phyloP scores from a whole-genome alignment of 352 stramenopile genomes.

The Blastocystis sp. region DNA sequence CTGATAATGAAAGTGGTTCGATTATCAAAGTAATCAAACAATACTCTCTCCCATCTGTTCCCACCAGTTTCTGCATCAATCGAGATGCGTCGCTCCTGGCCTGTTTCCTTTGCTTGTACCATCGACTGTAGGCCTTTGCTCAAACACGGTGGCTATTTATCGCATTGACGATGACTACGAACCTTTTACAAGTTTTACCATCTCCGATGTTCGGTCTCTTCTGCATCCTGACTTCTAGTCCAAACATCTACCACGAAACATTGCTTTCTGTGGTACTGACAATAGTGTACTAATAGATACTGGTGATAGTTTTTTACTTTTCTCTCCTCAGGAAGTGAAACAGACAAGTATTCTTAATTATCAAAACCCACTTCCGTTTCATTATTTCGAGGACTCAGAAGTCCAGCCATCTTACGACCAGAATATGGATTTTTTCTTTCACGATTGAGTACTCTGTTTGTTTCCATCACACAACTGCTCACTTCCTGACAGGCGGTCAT shows the following conservation, averaged over 20 bases:
- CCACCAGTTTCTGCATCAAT: conserved; percentile 12
- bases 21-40: conserved; percentile 33
- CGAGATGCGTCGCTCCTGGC: background rate
- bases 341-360: conserved; percentile 66
- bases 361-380: background rate
- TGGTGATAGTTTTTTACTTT: conserved; percentile 88
- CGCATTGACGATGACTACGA: conserved; percentile 81
- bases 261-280: conserved; percentile 81
- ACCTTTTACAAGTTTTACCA: background rate
- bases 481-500: background rate
- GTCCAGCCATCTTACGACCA: background rate
- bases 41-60: background rate
- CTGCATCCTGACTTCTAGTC: background rate
- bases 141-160: conserved; percentile 78
- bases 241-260: background rate
- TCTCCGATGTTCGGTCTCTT: background rate
- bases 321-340: conserved; percentile 92
- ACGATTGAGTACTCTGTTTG: background rate
- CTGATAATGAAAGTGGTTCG: background rate
- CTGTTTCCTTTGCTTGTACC: background rate
- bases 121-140: background rate
- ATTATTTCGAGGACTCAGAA: background rate
- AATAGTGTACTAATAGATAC: conserved; percentile 75
- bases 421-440: background rate
- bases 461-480: background rate